phyloP scores from a whole-genome alignment of 345 rosid genomes.

The Pelargonium nanum region DNA sequence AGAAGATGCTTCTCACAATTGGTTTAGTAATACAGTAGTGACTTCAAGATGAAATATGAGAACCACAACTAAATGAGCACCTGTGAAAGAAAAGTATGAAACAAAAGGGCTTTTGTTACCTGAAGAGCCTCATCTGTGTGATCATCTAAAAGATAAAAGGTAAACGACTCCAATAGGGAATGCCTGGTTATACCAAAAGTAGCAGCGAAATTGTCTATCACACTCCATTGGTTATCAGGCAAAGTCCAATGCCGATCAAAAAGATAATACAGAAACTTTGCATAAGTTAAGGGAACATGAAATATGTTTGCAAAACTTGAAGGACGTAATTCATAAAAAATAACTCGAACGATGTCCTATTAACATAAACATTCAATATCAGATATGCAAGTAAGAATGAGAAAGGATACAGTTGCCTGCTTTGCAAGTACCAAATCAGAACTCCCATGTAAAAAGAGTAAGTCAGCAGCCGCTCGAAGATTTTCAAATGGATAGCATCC shows the following conservation, averaged over 20 bases:
- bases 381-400: slow-evolving; percentile 2
- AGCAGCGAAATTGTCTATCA: slow-evolving; percentile 79
- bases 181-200: slow-evolving; percentile 62
- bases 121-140: slow-evolving; percentile 62
- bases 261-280: slow-evolving; percentile 82
- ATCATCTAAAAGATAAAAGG: slow-evolving; percentile 89
- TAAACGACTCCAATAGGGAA: slow-evolving; percentile 72
- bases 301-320: slow-evolving; percentile 7
- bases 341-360: slow-evolving; percentile 8
- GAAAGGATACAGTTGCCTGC: slow-evolving; percentile 93
- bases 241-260: slow-evolving; percentile 83
- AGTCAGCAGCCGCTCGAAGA: slow-evolving; percentile 72
- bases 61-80: too few relatives aligned
- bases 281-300: slow-evolving; percentile 36
- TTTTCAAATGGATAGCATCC: slow-evolving; percentile 87
- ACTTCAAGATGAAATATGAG: too few relatives aligned
- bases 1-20: too few relatives aligned
- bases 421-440: slow-evolving; percentile 91
- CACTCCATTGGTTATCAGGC: slow-evolving; percentile 61
- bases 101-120: too few relatives aligned
- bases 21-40: too few relatives aligned
- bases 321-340: background rate
- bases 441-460: slow-evolving; percentile 71
- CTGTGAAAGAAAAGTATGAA: too few relatives aligned
- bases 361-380: slow-evolving; percentile 11